Base-by-base conservation (phyloP, 345 rosid genomes). In the Trapa bicornis region DNA sequence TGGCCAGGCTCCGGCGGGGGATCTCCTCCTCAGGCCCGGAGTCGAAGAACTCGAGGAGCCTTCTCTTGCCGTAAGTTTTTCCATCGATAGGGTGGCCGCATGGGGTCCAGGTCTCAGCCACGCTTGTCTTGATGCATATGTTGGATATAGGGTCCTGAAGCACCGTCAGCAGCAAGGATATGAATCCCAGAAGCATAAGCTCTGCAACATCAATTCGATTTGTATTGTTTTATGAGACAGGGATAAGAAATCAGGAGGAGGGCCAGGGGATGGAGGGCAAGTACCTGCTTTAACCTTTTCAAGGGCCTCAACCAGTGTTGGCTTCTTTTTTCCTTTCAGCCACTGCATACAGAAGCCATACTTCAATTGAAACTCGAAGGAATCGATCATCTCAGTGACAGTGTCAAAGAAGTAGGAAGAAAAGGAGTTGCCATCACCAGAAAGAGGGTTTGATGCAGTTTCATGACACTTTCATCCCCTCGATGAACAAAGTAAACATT, bases 131-230 rank as follows among this genome's bases (percentile, higher is more conserved):
- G 70, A 92, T 76, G 73, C 98, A 92, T 57, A 86, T 85, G 47
- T 68, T 14, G 9, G 92, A 68, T 47, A 87, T 87, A 4, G 43
- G 22, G 2, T 69, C 65, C 78, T 84, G 84, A 42, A 78, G 80
- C 33, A 92, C 80, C 37, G 98, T 87, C 61, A 92, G 74, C 1
- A 92, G 81, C 75, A 92, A 75, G 15, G 98, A 92, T 71, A 89
- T 75, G 75, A 92, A 92, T 47, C 98, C 98, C 78, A 92, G 69
- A 10, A 92, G 69, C 92, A 92, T 87, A 67, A 92, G 91, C 84
- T 92, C 98, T 91, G 76, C 79, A n/a, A 8, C 35, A 17, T 0
- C 50, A 22, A 32, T 22, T 32, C 39, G 37, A 6, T 61, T 47
- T 22, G 29, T 22, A 22, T 22, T 22, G 29, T 22, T 22, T 22